phyloP scores from a whole-genome alignment of 2,329 filamentous ascomycete species.

The Fusarium sp. region DNA sequence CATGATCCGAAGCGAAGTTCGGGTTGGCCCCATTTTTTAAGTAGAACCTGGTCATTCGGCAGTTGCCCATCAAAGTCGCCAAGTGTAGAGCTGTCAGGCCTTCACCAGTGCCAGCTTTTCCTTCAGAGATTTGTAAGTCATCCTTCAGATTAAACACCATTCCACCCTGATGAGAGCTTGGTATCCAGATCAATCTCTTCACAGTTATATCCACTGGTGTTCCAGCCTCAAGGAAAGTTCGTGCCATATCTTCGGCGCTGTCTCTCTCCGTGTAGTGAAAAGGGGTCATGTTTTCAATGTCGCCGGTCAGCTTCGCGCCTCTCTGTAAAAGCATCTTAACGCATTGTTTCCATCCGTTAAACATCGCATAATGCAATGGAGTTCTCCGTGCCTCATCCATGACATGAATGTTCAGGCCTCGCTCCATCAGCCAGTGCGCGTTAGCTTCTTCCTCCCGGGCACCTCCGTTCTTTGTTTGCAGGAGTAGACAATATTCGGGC shows the following conservation, averaged over 20 bases:
- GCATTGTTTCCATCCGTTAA: constrained; percentile 11
- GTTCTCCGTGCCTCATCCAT: background rate
- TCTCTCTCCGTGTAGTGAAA: constrained; percentile 10
- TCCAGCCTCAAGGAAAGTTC: constrained; percentile 1
- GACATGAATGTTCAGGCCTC: constrained; percentile 8
- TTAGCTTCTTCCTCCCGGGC: constrained; percentile 4
- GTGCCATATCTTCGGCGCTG: constrained; percentile 1
- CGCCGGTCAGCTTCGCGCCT: background rate
- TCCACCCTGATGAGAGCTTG: background rate
- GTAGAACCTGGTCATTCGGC: constrained; percentile 11
- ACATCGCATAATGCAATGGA: constrained; percentile 8
- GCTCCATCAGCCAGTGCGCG: constrained; percentile 11
- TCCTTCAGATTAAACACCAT: background rate
- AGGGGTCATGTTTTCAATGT: constrained; percentile 14
- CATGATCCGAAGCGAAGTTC: constrained; percentile 11
- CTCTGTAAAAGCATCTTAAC: constrained; percentile 6
- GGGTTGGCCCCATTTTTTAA: constrained; percentile 10
- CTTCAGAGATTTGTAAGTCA: background rate
- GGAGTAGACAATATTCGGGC: constrained; percentile 9
- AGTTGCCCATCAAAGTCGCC: constrained; percentile 1
- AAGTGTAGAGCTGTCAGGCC: constrained; percentile 8
- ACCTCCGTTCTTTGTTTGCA: constrained; percentile 2
- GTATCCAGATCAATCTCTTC: background rate
- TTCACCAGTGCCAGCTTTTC: background rate
- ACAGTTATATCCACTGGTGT: constrained; percentile 6